Base-by-base conservation (phyloP, 257 asterid species). In the Nicotiana tabacum region DNA sequence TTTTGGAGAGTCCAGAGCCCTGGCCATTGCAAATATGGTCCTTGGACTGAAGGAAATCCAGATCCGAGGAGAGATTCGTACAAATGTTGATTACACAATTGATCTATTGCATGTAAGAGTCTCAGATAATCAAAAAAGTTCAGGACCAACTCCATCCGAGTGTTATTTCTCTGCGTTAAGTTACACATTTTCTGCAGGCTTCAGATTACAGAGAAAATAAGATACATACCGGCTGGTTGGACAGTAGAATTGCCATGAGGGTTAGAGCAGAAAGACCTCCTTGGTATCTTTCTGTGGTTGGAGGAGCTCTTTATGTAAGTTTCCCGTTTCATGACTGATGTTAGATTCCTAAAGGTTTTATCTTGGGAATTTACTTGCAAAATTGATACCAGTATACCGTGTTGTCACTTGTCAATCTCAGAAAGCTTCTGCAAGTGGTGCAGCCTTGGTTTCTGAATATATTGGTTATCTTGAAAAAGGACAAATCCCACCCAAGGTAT, bases 221-320 rank as follows among this genome's bases (percentile, higher is more conserved):
- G 89, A 94, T 96, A 86, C 99, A 96, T 84, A 96, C 99, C 15
- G 99, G 99, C 82, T 96, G 99, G 99, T 89, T 96, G 82, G 99
- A 96, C 87, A 96, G 98, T 89, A 92, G 99, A 93, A 96, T 96
- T 83, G 99, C 99, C 0, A 96, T 96, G 99, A 91, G 99, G 91
- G 99, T 96, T 87, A 90, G 98, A 91, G 99, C 99, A 60, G 99
- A 96, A 91, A 88, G 99, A 82, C 99, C 99, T 81, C 97, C 98
- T 82, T 96, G 99, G 99, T 96, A 96, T 90, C 95, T 94, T 80
- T 96, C 99, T 8, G 99, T 96, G 56, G 98, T 94, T 66, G 99
- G 98, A 81, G 99, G 99, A 74, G 98, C 98, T 83, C 98, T 96
- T 87, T 94, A 94, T 89, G 99, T 96, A 88, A 87, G 98, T 87